Conservation (phyloP, 2,329 filamentous ascomycete genomes). For the Arthrobotrys pseudoclavata region DNA sequence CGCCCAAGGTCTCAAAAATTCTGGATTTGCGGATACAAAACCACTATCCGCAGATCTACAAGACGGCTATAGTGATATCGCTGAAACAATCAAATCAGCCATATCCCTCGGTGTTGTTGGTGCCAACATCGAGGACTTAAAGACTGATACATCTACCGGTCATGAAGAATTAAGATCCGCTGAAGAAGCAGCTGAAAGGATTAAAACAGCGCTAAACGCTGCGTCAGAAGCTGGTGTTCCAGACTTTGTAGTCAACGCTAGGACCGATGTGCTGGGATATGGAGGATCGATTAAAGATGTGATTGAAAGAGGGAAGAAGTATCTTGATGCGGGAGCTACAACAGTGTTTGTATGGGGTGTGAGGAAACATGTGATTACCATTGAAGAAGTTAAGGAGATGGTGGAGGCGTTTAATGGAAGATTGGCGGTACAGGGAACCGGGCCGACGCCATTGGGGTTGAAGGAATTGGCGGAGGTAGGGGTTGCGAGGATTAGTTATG, state of each 20-base stretch:
- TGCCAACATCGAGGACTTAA: slow-evolving; percentile 73
- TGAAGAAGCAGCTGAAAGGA: slow-evolving; percentile 69
- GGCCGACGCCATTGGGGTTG: slow-evolving; percentile 67
- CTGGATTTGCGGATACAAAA: slow-evolving; percentile 31
- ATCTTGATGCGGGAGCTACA: slow-evolving; percentile 72
- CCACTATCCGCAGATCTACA: slow-evolving; percentile 74
- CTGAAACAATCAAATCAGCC: slow-evolving; percentile 67
- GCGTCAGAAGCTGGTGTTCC: slow-evolving; percentile 70
- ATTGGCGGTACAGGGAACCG: slow-evolving; percentile 66
- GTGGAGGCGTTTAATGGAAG: slow-evolving; percentile 70
- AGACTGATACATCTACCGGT: slow-evolving; percentile 65
- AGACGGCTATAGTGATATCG: slow-evolving; percentile 72
- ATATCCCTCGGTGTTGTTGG: slow-evolving; percentile 72
- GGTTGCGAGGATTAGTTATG: slow-evolving; percentile 72
- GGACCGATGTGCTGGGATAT: slow-evolving; percentile 71
- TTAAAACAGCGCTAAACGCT: slow-evolving; percentile 67
- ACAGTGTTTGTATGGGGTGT: slow-evolving; percentile 75
- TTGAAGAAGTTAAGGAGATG: slow-evolving; percentile 69
- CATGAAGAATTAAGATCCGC: slow-evolving; percentile 65
- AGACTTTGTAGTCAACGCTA: slow-evolving; percentile 73
- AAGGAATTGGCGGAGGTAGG: slow-evolving; percentile 69
- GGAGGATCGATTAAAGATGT: slow-evolving; percentile 65
- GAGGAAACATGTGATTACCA: slow-evolving; percentile 66
- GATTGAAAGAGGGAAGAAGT: slow-evolving; percentile 71
- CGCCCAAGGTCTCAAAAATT: slow-evolving; percentile 65